phyloP scores from a whole-genome alignment of 202 grass and related monocot genomes.

The Carex arenaria region DNA sequence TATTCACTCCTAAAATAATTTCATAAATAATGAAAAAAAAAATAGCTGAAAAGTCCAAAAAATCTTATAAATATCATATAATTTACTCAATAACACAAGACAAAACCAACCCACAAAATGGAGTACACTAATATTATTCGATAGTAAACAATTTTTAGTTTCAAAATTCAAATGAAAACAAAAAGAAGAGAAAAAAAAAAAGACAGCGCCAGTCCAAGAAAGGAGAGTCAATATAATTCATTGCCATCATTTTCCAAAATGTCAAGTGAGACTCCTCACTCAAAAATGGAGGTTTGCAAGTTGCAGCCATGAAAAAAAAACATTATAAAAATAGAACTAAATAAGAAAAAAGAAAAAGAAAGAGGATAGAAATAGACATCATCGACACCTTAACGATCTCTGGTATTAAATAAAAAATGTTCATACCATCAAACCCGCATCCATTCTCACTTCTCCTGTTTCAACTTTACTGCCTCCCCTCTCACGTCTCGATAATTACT shows the following conservation, averaged over 20 bases:
- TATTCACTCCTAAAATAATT: neutral
- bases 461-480: conserved; percentile 3
- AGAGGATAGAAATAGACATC: neutral
- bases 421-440: conserved; percentile 2
- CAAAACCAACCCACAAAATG: neutral
- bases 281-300: conserved; percentile 31
- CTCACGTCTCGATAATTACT: neutral
- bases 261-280: conserved; percentile 30
- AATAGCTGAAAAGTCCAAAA: neutral
- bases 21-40: neutral
- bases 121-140: neutral
- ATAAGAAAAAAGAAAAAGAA: conserved; percentile 5
- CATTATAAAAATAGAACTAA: conserved; percentile 6
- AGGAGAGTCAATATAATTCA: conserved; percentile 9
- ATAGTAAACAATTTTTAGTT: neutral
- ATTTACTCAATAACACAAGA: neutral
- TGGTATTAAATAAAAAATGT: conserved; percentile 12
- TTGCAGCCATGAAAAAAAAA: conserved; percentile 12
- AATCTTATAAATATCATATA: neutral
- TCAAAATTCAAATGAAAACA: conserved; percentile 12
- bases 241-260: conserved; percentile 25
- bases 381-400: neutral
- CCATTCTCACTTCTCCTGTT: conserved; percentile 15
- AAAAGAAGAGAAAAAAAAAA: neutral
- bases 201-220: neutral